Base-by-base conservation (phyloP, 768 basidiomycete genomes). In the Hericium erinaceus region DNA sequence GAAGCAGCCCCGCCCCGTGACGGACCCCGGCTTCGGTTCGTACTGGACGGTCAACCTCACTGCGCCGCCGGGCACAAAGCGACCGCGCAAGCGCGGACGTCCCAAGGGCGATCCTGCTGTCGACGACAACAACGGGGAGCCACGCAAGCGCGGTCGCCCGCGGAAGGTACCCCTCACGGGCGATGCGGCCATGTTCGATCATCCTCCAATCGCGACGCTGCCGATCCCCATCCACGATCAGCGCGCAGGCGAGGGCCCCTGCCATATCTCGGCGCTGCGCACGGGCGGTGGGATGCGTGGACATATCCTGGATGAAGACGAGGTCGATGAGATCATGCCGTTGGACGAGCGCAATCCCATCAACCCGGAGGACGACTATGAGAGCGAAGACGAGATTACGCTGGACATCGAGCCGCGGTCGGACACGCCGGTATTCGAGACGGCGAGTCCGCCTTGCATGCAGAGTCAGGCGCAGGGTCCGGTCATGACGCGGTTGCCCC, bases 11-110 rank as follows among this genome's bases (percentile, higher is more conserved):
- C 80, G 89, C 52, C 89, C 89, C 8, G 85, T 87, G 10, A 88
- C 88, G 33, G 89, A 91, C 68, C 89, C 89, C 12, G 89, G 89
- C 15, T 89, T 90, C 67, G 89, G 89, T 20, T 91, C 89, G 11
- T 91, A 92, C 66, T 92, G 89, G 89, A 90, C 89, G 39, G 89
- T 92, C n/a, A 91, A 91, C 69, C 76, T 91, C 20, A 69, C 80
- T 51, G 89, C 89, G n/a, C 88, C 89, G 12, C 89, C 89, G 2
- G 89, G 89, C 20, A 91, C 89, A 1, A 92, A 92, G 71, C 81
- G 89, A 57, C 89, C 89, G 46, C 81, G 89, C 20, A 92, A 91
- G 67, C 81, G 89, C 57, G 87, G 87, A 24, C 77, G 85, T 18
- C 70, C 80, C 9, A 80, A 77, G 58, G 82, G 84, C 66, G 74